Evolutionary conservation across 495 filamentous ascomycete genomes (phyloP), one percentile per base, ranked within the genome.

Genomic region (Penicillium malachiteum): DNA sequence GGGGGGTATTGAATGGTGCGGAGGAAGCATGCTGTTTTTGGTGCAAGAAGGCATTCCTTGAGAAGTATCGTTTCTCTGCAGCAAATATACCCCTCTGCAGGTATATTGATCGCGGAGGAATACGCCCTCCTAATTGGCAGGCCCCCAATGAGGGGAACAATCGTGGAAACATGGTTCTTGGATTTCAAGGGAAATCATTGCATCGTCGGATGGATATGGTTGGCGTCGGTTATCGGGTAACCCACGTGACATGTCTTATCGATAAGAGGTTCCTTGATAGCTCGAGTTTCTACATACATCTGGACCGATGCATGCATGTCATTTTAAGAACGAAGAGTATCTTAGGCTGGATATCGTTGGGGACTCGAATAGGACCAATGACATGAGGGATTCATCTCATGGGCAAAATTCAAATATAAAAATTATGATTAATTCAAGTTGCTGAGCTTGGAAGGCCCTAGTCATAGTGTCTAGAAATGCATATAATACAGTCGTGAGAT

Each of bases 1-100:
- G n/a, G 70, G n/a, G 66, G 30, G 71, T 70, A 57, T 72, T 72
- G 53, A 74, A 77, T 7, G 72, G 72, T 16, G 71, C 64, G 5
- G 71, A 58, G 45, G 67, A 62, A 37, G 59, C 56, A 62, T 69
- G 60, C 37, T 71, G 67, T 40, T 61, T 56, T 48, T 65, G 49
- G 33, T 55, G 59, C 11, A 73, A 45, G 16, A 63, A 54, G 30
- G 69, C 60, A 62, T 71, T 73, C 54, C 65, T 65, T 48, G 72
- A 71, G 58, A 78, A 78, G 45, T 57, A 71, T 57, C 72, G 67
- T 55, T 55, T 68, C 34, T 69, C 73, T 18, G 54, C 49, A 13
- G 57, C 59, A 1, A 69, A 52, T 6, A 62, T 56, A 39, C 58
- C 61, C 34, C 51, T 57, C 0, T 48, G 59, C 1, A 57, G 31